A percentile compares a stretch with the other conserved stretches of the same genome.
These are phyloP conservation scores for Penicillium occitanis DNA, from an alignment of 2,329 filamentous ascomycete genomes.

Conservation along the genomic window DNA sequence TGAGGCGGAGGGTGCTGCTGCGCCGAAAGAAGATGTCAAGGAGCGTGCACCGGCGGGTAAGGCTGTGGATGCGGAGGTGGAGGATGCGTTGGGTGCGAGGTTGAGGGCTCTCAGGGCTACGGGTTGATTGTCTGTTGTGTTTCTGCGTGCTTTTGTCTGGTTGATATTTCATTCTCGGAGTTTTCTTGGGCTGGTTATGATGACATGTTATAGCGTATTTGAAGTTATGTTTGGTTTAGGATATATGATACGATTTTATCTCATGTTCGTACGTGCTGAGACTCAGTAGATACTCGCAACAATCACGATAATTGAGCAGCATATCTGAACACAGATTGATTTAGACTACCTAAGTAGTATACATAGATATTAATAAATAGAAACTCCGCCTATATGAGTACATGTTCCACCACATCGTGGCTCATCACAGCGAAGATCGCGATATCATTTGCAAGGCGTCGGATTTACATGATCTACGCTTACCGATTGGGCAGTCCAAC, in stretches of 20 bases:
- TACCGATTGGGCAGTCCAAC: neutral
- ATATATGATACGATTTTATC: neutral
- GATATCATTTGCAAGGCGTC: neutral
- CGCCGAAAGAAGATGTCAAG: slow-evolving; percentile 43
- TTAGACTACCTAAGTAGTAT: neutral
- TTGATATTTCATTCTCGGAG: neutral
- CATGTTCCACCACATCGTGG: neutral
- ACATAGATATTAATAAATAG: neutral
- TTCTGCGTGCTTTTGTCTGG: neutral
- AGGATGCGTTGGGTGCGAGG: slow-evolving; percentile 44
- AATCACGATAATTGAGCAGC: neutral
- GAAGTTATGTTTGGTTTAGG: neutral
- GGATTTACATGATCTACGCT: neutral
- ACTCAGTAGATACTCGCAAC: neutral
- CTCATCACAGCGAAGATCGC: neutral
- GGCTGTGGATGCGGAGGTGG: slow-evolving; percentile 39
- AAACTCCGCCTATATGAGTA: neutral
- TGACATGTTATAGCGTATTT: slow-evolving; percentile 7
- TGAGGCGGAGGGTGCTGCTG: slow-evolving; percentile 39
- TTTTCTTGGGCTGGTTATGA: neutral
- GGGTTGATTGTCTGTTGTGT: slow-evolving; percentile 25
- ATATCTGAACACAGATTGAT: neutral
- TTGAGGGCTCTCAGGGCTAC: slow-evolving; percentile 43
- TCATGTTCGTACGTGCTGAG: neutral
- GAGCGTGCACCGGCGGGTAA: slow-evolving; percentile 28